Base-by-base conservation (phyloP, 2,329 filamentous ascomycete genomes). In the Fusarium penzigii region DNA sequence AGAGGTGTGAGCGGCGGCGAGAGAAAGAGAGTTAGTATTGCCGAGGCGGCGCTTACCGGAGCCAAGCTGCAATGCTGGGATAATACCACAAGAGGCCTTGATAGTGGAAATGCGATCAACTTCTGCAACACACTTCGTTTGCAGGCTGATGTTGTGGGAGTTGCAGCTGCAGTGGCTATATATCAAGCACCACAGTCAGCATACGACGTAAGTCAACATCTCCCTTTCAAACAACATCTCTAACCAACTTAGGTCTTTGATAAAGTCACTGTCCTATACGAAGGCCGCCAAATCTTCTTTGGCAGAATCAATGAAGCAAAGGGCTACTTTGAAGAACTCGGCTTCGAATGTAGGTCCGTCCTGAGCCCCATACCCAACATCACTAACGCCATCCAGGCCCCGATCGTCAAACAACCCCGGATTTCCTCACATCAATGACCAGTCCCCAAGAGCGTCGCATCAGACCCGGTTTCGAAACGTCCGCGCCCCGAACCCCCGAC, bases 1-100 rank as follows among this genome's bases (percentile, higher is more conserved):
- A 81, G 88, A 39, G 89, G 89, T 65, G 86, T 92, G 0, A 89
- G 85, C 44, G 89, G 89, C 57, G 89, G 89, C 46, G 89, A 93
- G 70, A 76, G 89, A 10, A 92, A 92, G 69, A 85, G 89, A 61
- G 88, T 90, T 8, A 86, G 85, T 32, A 90, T 92, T 57, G 87
- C 88, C 0, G 89, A 92, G 67, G 89, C 87, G 0, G 57, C 62
- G 0, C 61, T 66, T 0, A 66, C 61, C 0, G 61, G 64, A 1
- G 62, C 64, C 0, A 66, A 64, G 42, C n/a, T 67, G 6, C 65
- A 66, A 42, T 69, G 68, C 38, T 70, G 68, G 68, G 68, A 70
- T 9, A 70, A 70, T 2, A 65, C 64, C 0, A 70, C 68, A 0
- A 47, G 68, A 0, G 68, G 68, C 0, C 17, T 70, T 12, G 68